Conservation (phyloP, 257 asterid species). For the Eustoma russellianum region DNA sequence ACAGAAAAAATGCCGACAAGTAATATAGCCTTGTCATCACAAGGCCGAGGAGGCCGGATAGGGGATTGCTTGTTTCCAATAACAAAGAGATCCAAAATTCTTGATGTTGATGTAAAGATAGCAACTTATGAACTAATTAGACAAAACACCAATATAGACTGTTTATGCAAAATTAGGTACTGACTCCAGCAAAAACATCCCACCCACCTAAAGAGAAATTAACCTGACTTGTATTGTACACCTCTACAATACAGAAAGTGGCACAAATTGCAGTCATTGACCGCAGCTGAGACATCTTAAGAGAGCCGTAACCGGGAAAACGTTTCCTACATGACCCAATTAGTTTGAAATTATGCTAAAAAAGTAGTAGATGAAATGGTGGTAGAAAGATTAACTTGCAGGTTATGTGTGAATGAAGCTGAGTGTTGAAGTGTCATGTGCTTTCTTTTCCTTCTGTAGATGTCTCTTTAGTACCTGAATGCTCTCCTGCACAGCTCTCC, state of each 20-base stretch:
- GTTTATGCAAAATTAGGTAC: no score
- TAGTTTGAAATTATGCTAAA: slow-evolving; percentile 21
- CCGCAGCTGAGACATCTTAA: slow-evolving; percentile 51
- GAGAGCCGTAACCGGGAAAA: slow-evolving; percentile 31
- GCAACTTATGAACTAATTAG: no score
- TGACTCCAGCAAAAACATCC: no score
- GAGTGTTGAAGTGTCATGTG: slow-evolving; percentile 1
- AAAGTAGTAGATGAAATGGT: not conserved
- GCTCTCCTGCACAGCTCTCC: slow-evolving; percentile 8
- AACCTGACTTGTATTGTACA: not conserved
- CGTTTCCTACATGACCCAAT: slow-evolving; percentile 37
- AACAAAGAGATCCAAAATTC: no score
- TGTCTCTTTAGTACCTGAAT: slow-evolving; percentile 20
- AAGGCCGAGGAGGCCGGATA: no score
- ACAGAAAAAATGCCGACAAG: no score
- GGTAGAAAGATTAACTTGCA: slow-evolving; percentile 11
- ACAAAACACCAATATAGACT: no score
- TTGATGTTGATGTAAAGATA: no score
- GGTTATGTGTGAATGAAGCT: slow-evolving; percentile 3
- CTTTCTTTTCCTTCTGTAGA: slow-evolving; percentile 16
- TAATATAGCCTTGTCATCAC: no score
- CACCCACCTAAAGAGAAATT: no score
- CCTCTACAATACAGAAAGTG: slow-evolving; percentile 6
- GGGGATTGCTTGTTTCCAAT: no score
- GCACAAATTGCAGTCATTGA: slow-evolving; percentile 21